Conservation (phyloP, 768 basidiomycete genomes). For the Hericium erinaceus region DNA sequence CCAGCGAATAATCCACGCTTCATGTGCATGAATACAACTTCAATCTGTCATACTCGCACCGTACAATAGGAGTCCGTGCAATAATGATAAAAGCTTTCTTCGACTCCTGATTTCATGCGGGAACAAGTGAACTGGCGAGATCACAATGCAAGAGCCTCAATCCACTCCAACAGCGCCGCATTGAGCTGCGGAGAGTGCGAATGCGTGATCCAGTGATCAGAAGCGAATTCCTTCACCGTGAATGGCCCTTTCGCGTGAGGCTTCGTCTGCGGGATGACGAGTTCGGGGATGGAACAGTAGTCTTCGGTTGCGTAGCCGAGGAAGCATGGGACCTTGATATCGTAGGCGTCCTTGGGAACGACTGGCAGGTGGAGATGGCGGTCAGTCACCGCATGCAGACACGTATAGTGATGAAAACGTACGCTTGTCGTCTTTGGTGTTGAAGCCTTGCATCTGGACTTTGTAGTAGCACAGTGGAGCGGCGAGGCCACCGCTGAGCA, state of each 20-base stretch:
- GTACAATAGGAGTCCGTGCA: too few relatives aligned
- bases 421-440: neutral
- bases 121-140: neutral
- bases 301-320: neutral
- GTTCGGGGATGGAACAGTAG: neutral
- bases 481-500: neutral
- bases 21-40: too few relatives aligned
- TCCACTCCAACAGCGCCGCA: neutral
- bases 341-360: neutral
- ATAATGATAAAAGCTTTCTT: neutral
- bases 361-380: neutral
- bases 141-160: neutral
- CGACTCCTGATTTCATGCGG: neutral
- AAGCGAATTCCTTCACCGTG: neutral
- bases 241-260: neutral
- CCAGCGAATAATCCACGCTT: too few relatives aligned
- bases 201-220: neutral
- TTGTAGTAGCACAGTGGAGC: neutral
- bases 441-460: neutral
- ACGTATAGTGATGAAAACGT: neutral
- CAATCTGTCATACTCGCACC: too few relatives aligned
- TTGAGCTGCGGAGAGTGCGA: neutral
- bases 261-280: neutral
- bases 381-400: too few relatives aligned
- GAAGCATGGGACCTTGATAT: neutral